A percentile compares a stretch with the other conserved stretches of the same genome.
Evolutionary conservation across 108 stramenopile species (phyloP).

Genomic region (Cafeteria roenbergensis): DNA sequence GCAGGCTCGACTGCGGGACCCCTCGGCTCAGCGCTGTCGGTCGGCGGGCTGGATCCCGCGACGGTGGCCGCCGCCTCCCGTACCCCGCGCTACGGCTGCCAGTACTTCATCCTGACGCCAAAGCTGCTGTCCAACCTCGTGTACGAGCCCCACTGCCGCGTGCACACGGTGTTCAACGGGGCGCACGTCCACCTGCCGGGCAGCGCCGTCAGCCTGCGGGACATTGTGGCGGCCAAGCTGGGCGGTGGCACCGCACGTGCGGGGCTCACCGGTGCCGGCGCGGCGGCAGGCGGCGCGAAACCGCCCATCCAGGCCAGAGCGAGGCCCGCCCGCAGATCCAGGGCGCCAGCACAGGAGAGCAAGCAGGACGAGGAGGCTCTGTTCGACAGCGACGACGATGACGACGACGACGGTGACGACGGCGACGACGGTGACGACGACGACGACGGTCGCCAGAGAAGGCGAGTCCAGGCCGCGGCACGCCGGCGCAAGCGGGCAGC

Average conservation of each 20-base stretch:
- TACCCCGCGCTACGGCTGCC: conserved; percentile 61
- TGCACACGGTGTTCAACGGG: conserved; percentile 79
- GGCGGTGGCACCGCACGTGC: too few species aligned
- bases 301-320: too few species aligned
- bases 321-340: too few species aligned
- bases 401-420: not conserved
- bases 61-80: too few species aligned
- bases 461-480: too few species aligned
- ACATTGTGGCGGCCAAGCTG: not conserved
- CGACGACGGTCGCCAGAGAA: not conserved
- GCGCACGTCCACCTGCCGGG: not conserved
- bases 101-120: conserved; percentile 95
- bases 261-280: not conserved
- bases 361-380: not conserved
- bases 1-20: too few species aligned
- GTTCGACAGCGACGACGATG: not conserved
- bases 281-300: not conserved
- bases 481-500: too few species aligned
- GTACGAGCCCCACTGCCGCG: conserved; percentile 68
- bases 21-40: too few species aligned
- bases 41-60: too few species aligned
- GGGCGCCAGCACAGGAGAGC: too few species aligned
- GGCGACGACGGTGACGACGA: not conserved
- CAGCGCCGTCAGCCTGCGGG: not conserved
- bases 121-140: conserved; percentile 82